Conservation (phyloP, 2,329 filamentous ascomycete species). For the Neofusicoccum kwambonambiense region DNA sequence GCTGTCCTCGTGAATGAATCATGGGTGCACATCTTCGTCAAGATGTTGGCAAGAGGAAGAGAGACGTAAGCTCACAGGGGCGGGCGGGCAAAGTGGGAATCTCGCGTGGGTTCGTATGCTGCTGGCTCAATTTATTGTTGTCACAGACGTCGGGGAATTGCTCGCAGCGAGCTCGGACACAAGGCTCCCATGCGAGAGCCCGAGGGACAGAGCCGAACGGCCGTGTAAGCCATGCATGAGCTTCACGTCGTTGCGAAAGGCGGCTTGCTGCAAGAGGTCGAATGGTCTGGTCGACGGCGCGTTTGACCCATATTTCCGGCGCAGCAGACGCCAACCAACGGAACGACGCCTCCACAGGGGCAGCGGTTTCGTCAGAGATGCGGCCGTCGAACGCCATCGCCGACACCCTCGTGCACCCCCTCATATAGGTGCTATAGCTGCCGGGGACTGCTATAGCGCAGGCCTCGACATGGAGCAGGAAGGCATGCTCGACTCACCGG, state of each 20-base stretch:
- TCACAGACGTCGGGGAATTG: background rate
- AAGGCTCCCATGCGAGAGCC: background rate
- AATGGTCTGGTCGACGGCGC: background rate
- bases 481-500: background rate
- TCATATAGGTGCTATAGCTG: background rate
- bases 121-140: background rate
- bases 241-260: background rate
- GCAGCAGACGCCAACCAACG: background rate
- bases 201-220: background rate
- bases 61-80: background rate
- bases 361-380: background rate
- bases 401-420: background rate
- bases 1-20: background rate
- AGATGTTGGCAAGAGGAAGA: background rate
- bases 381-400: background rate
- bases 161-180: background rate
- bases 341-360: background rate
- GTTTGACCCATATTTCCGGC: background rate
- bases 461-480: background rate
- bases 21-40: background rate
- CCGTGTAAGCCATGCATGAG: constrained; percentile 9
- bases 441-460: background rate
- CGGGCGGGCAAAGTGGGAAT: background rate
- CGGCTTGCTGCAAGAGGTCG: constrained; percentile 1
- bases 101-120: background rate